Conservation (phyloP, 768 basidiomycete species). For the Cyclocybe cylindracea region DNA sequence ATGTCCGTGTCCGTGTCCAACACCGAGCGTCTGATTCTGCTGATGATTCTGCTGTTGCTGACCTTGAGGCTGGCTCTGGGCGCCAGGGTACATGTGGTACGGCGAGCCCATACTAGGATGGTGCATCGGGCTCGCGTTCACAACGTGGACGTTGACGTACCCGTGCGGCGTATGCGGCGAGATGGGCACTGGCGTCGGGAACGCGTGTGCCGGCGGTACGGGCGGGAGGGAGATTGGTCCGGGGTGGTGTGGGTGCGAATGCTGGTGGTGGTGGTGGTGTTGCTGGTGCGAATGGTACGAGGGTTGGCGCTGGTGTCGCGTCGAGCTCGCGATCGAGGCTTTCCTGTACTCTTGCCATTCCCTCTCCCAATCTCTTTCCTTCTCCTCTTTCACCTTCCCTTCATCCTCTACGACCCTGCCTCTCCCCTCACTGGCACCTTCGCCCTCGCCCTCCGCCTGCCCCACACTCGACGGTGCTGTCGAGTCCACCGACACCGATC, state of each 20-base stretch:
- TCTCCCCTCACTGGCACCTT: too few relatives aligned
- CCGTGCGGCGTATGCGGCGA: constrained; percentile 31
- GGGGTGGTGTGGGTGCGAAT: constrained; percentile 10
- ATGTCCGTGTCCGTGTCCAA: constrained; percentile 10
- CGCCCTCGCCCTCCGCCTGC: too few relatives aligned
- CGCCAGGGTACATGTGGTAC: constrained; percentile 17
- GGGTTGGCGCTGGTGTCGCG: not conserved
- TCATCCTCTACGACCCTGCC: too few relatives aligned
- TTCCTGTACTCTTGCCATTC: too few relatives aligned
- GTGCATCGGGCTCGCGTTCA: constrained; percentile 32
- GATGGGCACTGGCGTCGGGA: constrained; percentile 18
- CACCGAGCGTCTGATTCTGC: constrained; percentile 11
- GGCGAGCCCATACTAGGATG: constrained; percentile 36
- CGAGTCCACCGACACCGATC: too few relatives aligned
- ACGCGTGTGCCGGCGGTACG: not conserved
- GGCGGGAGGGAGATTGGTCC: constrained; percentile 17
- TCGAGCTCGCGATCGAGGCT: too few relatives aligned
- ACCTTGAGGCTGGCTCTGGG: constrained; percentile 6
- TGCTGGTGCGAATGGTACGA: constrained; percentile 3
- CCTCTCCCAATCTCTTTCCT: too few relatives aligned
- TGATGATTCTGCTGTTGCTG: constrained; percentile 6
- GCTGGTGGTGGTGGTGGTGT: constrained; percentile 11
- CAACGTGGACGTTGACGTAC: constrained; percentile 25
- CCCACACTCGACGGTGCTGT: too few relatives aligned
- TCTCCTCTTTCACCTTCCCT: too few relatives aligned